phyloP scores from a whole-genome alignment of 345 rosid genomes.

The Raphanus sativus region DNA sequence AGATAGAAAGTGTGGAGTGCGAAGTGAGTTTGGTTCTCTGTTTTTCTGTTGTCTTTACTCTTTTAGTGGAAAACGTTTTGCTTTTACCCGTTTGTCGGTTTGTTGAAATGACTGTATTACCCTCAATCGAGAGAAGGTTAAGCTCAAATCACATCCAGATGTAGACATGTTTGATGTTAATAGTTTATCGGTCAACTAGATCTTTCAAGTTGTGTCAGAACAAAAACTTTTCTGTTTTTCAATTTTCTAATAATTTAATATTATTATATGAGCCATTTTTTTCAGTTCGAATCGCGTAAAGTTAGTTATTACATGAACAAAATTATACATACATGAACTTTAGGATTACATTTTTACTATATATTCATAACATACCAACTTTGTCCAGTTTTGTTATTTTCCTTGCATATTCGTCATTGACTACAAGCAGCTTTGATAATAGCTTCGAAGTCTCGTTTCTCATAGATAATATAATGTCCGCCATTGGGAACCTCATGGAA shows the following conservation, averaged over 20 bases:
- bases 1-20: background rate
- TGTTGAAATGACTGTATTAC: background rate
- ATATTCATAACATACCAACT: background rate
- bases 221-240: background rate
- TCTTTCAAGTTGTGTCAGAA: background rate
- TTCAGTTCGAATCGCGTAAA: background rate
- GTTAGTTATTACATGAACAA: too few species aligned
- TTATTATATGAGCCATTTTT: background rate
- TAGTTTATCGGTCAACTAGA: background rate
- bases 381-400: background rate
- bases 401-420: background rate
- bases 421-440: conserved; percentile 29
- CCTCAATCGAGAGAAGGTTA: background rate
- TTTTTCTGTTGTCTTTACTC: background rate
- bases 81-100: conserved; percentile 34
- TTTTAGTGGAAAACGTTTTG: conserved; percentile 22
- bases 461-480: conserved; percentile 55
- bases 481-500: conserved; percentile 61
- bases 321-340: background rate
- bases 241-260: background rate
- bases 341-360: background rate
- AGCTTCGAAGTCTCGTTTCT: conserved; percentile 29
- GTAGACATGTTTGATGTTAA: background rate
- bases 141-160: background rate
- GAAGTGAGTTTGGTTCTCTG: background rate